These are phyloP conservation scores for Larix kaempferi DNA, from an alignment of 75 land plant species.

Conservation along the genomic window DNA sequence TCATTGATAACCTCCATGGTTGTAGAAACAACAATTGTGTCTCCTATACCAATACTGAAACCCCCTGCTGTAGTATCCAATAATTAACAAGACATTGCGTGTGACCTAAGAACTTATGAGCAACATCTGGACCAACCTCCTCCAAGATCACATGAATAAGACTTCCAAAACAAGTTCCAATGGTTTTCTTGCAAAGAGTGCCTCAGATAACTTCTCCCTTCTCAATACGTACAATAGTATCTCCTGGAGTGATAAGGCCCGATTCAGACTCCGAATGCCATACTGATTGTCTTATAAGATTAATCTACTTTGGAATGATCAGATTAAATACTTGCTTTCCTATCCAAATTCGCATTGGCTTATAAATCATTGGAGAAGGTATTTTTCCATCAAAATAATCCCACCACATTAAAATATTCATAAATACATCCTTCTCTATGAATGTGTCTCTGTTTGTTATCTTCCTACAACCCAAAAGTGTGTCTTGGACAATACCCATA, in stretches of 20 bases:
- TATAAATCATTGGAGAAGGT: slow-evolving; percentile 91
- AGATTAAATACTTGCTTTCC: slow-evolving; percentile 97
- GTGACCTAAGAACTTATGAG: slow-evolving; percentile 98
- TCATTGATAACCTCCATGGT: slow-evolving; percentile 93
- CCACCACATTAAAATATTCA: slow-evolving; percentile 99
- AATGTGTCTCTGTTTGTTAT: too few relatives aligned
- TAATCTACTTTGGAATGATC: slow-evolving; percentile 99
- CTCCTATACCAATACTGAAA: too few relatives aligned
- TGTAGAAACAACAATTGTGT: too few relatives aligned
- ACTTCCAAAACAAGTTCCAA: slow-evolving; percentile 92
- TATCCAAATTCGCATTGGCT: slow-evolving; percentile 93
- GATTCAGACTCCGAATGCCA: slow-evolving; percentile 90
- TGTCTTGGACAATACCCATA: too few relatives aligned
- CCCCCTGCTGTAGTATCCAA: slow-evolving; percentile 94
- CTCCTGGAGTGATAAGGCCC: slow-evolving; percentile 85
- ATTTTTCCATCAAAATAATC: slow-evolving; percentile 98
- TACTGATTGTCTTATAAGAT: slow-evolving; percentile 72
- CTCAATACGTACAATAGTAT: slow-evolving; percentile 90
- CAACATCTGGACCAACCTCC: slow-evolving; percentile 99
- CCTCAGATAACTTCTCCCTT: slow-evolving; percentile 95
- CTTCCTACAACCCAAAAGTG: too few relatives aligned
- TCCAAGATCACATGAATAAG: too few relatives aligned
- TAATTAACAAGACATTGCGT: slow-evolving; percentile 99
- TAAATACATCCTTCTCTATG: slow-evolving; percentile 99
- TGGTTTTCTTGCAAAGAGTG: slow-evolving; percentile 93